These are phyloP conservation scores for Cenchrus purpureus DNA, from an alignment of 176 grass and related monocot species.

Conservation along the genomic window DNA sequence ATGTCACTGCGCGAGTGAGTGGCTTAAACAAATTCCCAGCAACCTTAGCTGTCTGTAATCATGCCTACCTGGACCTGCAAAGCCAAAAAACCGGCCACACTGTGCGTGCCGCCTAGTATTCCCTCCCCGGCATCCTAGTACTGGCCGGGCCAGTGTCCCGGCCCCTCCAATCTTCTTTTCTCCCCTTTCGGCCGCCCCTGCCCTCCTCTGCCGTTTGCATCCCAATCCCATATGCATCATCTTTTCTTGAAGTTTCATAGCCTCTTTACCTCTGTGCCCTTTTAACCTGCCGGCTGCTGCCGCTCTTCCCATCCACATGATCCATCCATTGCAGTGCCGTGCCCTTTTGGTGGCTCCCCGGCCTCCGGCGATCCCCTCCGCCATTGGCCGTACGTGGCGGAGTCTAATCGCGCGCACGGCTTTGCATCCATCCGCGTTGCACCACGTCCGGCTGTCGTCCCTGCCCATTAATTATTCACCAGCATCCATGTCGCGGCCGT, in stretches of 20 bases:
- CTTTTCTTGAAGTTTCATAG: conserved; percentile 43
- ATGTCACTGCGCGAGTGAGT: background rate
- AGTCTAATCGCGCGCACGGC: conserved; percentile 35
- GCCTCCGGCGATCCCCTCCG: background rate
- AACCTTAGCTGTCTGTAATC: conserved; percentile 34
- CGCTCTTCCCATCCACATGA: too few species aligned
- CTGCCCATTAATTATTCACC: background rate
- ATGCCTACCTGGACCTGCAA: conserved; percentile 29
- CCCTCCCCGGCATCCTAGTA: conserved; percentile 1
- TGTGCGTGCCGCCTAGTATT: conserved; percentile 1
- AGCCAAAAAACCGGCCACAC: background rate
- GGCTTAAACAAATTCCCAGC: background rate
- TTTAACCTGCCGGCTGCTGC: background rate
- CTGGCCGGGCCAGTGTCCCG: background rate
- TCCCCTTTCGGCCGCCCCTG: too few species aligned
- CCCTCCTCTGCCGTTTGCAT: background rate
- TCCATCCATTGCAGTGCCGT: too few species aligned
- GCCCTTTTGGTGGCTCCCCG: background rate
- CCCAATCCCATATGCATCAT: background rate
- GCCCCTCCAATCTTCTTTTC: background rate
- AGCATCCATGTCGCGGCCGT: background rate
- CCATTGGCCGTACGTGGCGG: background rate
- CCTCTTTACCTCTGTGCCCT: background rate
- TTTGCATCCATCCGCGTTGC: background rate
- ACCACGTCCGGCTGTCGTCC: conserved; percentile 25